A percentile compares a stretch with the other conserved stretches of the same genome.
phyloP scores from a whole-genome alignment of 2,329 filamentous ascomycete genomes.

The Teratosphaeriaceae sp. region DNA sequence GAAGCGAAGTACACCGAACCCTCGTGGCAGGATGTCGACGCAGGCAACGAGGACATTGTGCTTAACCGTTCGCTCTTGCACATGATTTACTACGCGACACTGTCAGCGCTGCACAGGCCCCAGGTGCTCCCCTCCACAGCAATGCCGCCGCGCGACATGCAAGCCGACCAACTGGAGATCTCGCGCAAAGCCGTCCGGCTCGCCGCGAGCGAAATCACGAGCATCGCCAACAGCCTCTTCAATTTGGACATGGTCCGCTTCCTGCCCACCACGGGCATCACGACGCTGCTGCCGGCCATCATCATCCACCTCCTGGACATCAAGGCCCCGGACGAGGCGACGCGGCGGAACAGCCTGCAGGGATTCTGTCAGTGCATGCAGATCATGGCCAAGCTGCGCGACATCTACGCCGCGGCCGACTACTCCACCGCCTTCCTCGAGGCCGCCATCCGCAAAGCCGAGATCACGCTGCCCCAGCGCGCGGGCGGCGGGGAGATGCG shows the following conservation, averaged over 20 bases:
- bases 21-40: constrained; percentile 49
- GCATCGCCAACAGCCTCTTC: constrained; percentile 72
- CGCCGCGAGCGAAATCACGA: constrained; percentile 78
- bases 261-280: constrained; percentile 83
- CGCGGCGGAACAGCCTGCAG: constrained; percentile 64
- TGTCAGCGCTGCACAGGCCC: constrained; percentile 84
- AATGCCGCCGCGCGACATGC: constrained; percentile 33
- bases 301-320: constrained; percentile 92
- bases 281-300: constrained; percentile 83
- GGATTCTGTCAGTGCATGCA: constrained; percentile 91
- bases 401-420: constrained; percentile 90
- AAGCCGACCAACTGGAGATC: constrained; percentile 69
- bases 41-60: constrained; percentile 51
- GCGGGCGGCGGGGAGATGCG: constrained; percentile 25
- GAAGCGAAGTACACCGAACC: constrained; percentile 62
- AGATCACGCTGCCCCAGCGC: constrained; percentile 58
- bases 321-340: constrained; percentile 69
- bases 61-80: constrained; percentile 81
- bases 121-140: constrained; percentile 73
- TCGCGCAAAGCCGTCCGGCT: constrained; percentile 77
- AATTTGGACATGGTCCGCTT: constrained; percentile 66
- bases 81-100: constrained; percentile 88
- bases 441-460: constrained; percentile 79
- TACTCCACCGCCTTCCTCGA: constrained; percentile 95
- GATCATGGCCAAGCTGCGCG: constrained; percentile 78